These are phyloP conservation scores for Euphrasia confusa DNA, from an alignment of 257 asterid genomes.

Conservation along the genomic window DNA sequence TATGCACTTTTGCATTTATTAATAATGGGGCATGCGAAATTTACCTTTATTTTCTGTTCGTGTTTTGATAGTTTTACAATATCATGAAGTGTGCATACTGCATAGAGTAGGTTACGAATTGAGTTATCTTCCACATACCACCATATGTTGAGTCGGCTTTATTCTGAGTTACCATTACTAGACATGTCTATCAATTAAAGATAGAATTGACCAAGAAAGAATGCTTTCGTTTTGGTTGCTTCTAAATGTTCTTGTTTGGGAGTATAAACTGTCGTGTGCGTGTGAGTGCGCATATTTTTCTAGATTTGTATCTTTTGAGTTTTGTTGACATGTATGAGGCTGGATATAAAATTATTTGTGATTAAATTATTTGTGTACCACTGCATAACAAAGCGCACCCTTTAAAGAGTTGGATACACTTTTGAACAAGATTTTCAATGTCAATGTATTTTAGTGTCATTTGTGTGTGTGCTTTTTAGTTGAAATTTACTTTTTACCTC, in stretches of 20 bases:
- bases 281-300: not conserved
- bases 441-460: not conserved
- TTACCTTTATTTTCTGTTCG: not conserved
- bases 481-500: not conserved
- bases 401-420: not conserved
- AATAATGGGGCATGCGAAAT: too few species aligned
- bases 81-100: not conserved
- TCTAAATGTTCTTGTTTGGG: conserved; percentile 2
- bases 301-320: not conserved
- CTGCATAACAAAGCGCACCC: conserved; percentile 12
- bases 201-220: conserved; percentile 2
- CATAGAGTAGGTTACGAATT: not conserved
- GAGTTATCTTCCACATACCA: not conserved
- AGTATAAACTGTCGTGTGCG: not conserved
- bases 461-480: not conserved
- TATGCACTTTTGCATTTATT: not conserved
- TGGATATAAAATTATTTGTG: not conserved
- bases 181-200: not conserved
- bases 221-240: not conserved
- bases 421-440: not conserved
- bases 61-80: not conserved
- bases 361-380: not conserved
- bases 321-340: not conserved
- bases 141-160: not conserved
- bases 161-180: not conserved